Percentiles rank a stretch among this genome's conserved stretches.
These are phyloP conservation scores for Chalciporus chontae DNA, from an alignment of 768 basidiomycete genomes.

Conservation along the genomic window DNA sequence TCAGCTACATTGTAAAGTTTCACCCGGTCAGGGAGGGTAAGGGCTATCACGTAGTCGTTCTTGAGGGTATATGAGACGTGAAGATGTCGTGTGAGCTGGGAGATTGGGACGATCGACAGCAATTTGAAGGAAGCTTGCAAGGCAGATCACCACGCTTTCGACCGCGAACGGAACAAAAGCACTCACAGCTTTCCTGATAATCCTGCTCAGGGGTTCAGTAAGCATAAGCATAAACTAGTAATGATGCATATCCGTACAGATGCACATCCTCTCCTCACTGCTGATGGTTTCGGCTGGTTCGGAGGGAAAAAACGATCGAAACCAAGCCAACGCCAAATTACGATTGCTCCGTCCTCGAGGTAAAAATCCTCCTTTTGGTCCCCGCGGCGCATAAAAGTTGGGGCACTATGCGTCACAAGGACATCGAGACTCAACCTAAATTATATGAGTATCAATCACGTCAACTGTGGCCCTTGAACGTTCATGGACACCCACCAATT, in stretches of 20 bases:
- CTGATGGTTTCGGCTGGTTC: conserved; percentile 29
- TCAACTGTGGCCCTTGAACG: background rate
- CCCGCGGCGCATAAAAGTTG: conserved; percentile 41
- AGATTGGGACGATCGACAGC: conserved; percentile 48
- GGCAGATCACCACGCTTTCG: conserved; percentile 4
- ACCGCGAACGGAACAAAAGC: background rate
- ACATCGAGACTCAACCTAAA: conserved; percentile 56
- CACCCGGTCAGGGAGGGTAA: conserved; percentile 41
- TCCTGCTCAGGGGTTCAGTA: conserved; percentile 44
- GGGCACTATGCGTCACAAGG: conserved; percentile 51
- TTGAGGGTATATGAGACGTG: conserved; percentile 41
- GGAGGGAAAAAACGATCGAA: conserved; percentile 63
- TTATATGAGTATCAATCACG: background rate
- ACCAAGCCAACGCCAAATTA: conserved; percentile 68
- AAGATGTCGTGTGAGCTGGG: conserved; percentile 33
- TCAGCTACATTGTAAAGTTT: conserved; percentile 45
- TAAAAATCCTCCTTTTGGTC: conserved; percentile 23
- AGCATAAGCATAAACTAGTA: background rate
- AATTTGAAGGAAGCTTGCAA: conserved; percentile 62
- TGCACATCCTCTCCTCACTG: conserved; percentile 52
- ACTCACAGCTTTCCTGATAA: conserved; percentile 71
- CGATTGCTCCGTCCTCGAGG: conserved; percentile 48
- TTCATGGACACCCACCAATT: conserved; percentile 57
- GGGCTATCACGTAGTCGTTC: conserved; percentile 52
- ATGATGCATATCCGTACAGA: conserved; percentile 42